A percentile compares a stretch with the other conserved stretches of the same genome.
Evolutionary conservation across 257 asterid species (phyloP).

Genomic region (Phtheirospermum japonicum): DNA sequence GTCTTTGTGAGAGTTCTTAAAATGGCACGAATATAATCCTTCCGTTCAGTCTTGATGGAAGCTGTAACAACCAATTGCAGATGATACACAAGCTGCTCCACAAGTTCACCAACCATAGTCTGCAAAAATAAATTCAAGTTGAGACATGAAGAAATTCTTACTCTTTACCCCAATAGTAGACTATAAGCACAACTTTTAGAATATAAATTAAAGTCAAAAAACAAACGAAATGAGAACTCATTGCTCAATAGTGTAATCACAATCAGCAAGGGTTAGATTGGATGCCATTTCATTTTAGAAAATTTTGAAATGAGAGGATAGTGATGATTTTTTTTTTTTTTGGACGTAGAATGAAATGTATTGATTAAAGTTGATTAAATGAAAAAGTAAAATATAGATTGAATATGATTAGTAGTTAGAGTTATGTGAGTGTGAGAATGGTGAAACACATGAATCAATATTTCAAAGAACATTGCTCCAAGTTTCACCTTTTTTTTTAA

Average conservation of each 20-base stretch:
- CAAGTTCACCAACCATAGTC: slow-evolving; percentile 63
- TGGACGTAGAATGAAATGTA: too few species aligned
- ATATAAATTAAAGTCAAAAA: slow-evolving; percentile 3
- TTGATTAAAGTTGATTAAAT: too few species aligned
- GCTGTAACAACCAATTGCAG: slow-evolving; percentile 53
- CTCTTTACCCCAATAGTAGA: slow-evolving; percentile 6
- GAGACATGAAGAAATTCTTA: slow-evolving; percentile 5
- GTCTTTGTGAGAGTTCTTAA: slow-evolving; percentile 51
- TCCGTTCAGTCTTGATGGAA: slow-evolving; percentile 58
- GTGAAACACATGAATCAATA: too few species aligned
- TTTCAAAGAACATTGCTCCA: too few species aligned
- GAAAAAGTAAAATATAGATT: too few species aligned
- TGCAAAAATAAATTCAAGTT: slow-evolving; percentile 40
- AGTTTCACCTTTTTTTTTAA: slow-evolving; percentile 15
- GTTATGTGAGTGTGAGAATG: too few species aligned
- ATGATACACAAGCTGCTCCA: slow-evolving; percentile 72
- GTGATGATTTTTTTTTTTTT: too few species aligned
- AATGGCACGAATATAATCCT: slow-evolving; percentile 47
- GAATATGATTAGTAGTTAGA: too few species aligned
- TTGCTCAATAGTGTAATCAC: neutral
- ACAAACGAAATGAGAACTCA: neutral
- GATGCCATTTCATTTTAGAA: too few species aligned
- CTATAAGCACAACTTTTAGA: neutral
- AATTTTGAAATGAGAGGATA: too few species aligned
- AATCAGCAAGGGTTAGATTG: neutral